These are phyloP conservation scores for Pyropia haitanensis DNA, from an alignment of 23 red algal genomes.

Conservation along the genomic window DNA sequence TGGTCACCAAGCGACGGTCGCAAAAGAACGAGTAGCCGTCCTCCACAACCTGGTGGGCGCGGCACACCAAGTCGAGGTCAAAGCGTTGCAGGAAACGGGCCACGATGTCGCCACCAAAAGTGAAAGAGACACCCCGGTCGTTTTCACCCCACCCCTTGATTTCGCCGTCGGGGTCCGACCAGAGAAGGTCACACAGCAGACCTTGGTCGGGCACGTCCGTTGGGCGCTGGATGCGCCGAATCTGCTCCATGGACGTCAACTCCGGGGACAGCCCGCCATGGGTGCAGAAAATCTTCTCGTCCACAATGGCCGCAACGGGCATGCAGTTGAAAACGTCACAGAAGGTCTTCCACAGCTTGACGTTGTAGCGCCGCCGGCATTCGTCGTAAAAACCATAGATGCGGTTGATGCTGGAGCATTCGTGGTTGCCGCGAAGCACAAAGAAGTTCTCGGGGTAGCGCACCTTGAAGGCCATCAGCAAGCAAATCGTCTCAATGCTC, in stretches of 20 bases:
- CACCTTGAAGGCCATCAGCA: constrained; percentile 97
- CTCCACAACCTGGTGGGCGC: constrained; percentile 98
- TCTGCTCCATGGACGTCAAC: constrained; percentile 97
- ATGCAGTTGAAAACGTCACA: constrained; percentile 99
- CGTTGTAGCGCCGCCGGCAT: constrained; percentile 89
- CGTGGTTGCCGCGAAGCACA: constrained; percentile 97
- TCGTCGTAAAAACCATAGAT: constrained; percentile 99
- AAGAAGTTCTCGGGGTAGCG: constrained; percentile 99
- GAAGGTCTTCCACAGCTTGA: constrained; percentile 99
- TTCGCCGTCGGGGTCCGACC: constrained; percentile 98
- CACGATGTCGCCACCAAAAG: constrained; percentile 96
- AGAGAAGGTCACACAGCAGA: constrained; percentile 90
- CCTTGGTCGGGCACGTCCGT: constrained; percentile 98
- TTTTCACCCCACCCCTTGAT: constrained; percentile 99
- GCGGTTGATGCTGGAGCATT: constrained; percentile 95
- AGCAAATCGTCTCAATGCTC: constrained; percentile 95
- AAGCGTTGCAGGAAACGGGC: constrained; percentile 88
- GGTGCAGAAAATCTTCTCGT: constrained; percentile 99
- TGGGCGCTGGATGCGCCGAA: constrained; percentile 85
- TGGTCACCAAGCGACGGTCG: constrained; percentile 92
- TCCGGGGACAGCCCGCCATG: constrained; percentile 98
- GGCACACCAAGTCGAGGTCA: constrained; percentile 94
- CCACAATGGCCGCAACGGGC: constrained; percentile 92
- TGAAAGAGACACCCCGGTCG: constrained; percentile 97
- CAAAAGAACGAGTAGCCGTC: constrained; percentile 98